These are phyloP conservation scores for Penicillium thymicola DNA, from an alignment of 2,329 filamentous ascomycete genomes.

Conservation along the genomic window DNA sequence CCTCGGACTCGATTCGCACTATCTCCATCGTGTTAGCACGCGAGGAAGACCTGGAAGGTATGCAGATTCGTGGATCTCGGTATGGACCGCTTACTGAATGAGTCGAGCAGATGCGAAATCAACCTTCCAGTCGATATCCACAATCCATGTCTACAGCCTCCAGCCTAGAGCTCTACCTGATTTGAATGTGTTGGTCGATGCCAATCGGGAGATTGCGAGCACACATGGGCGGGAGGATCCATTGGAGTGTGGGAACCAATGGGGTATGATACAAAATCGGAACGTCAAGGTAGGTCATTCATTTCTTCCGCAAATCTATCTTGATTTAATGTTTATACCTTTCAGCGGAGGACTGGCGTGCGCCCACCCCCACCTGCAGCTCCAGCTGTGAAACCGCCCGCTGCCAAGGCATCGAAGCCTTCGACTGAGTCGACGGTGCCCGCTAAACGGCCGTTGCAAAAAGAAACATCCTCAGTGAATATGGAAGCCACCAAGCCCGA, in stretches of 20 bases:
- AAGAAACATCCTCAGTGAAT: constrained; percentile 23
- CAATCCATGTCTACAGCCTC: constrained; percentile 85
- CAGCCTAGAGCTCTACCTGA: constrained; percentile 69
- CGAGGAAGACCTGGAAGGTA: constrained; percentile 71
- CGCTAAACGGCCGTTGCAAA: constrained; percentile 40
- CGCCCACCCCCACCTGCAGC: constrained; percentile 36
- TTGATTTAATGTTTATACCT: constrained; percentile 1
- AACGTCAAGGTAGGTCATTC: constrained; percentile 53
- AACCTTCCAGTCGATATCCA: constrained; percentile 68
- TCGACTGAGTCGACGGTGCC: constrained; percentile 33
- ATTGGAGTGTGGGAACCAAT: constrained; percentile 57
- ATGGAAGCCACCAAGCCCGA: constrained; percentile 22
- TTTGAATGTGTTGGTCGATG: constrained; percentile 67
- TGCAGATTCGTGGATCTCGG: background rate
- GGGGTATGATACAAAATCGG: constrained; percentile 72
- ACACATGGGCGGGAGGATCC: constrained; percentile 59
- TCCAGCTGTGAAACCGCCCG: constrained; percentile 29
- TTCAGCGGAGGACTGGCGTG: constrained; percentile 48
- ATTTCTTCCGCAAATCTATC: background rate
- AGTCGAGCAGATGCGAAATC: constrained; percentile 57
- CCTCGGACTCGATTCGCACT: constrained; percentile 52
- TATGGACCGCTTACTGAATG: background rate
- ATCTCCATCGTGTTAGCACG: constrained; percentile 64
- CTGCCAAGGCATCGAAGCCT: constrained; percentile 17
- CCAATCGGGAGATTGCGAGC: constrained; percentile 60